Evolutionary conservation across 1,284 basidiomycete species (phyloP), one percentile per base, ranked within the genome.

Genomic region (Leccinum fuscescens): DNA sequence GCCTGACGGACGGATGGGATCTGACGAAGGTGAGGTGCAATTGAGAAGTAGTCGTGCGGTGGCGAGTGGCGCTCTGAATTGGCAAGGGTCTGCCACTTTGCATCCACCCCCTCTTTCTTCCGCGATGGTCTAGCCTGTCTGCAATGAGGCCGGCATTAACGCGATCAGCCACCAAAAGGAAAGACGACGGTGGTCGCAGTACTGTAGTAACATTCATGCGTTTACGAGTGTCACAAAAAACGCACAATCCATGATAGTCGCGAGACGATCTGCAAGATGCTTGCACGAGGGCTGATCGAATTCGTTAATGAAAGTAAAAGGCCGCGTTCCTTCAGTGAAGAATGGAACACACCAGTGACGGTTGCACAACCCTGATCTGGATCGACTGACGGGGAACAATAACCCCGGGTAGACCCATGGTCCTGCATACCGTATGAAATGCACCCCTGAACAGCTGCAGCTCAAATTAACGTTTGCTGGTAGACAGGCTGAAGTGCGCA

Each of bases 121-220:
- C 55, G 50, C 49, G 20, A 46, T 65, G 57, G 57, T 49, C 48
- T 55, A 54, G 56, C 49, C 53, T 57, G 62, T 50, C 4, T 44
- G 49, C 67, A 67, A 66, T n/a, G 65, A 65, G 62, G 68, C 51
- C 27, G 54, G 20, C 24, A 50, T 20, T 54, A 39, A 58, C 56
- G 29, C 44, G 55, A 69, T 54, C 44, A 17, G 49, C 50, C 39
- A 57, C 44, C 31, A 55, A 55, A 53, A 7, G 22, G 49, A 54
- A 24, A 46, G 51, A 56, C 15, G 33, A 54, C 55, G 46, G 53
- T 58, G 52, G 54, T 55, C 56, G 53, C 48, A 27, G 15, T 58
- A 35, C 53, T 58, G 46, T 46, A 22, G 20, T 22, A 22, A 46
- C 20, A 2, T 46, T 46, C 20, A 22, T 46, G 58, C 54, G 55